These are phyloP conservation scores for Colletotrichum sp. DNA, from an alignment of 2,329 filamentous ascomycete genomes.

Conservation along the genomic window DNA sequence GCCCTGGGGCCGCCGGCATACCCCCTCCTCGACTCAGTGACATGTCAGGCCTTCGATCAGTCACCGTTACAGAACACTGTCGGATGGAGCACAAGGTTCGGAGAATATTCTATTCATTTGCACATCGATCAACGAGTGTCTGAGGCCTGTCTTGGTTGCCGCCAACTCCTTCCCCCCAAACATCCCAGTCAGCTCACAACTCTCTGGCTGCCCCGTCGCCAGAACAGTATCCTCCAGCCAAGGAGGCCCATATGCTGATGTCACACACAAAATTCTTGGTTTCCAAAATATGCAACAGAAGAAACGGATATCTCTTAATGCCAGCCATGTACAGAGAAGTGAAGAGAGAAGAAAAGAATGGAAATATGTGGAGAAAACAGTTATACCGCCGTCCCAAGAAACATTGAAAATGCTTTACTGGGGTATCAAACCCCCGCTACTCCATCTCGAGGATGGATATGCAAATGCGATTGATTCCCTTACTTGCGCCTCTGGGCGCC, in stretches of 20 bases:
- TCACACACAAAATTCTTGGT: background rate
- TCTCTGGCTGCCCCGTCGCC: background rate
- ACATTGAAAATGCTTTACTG: background rate
- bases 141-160: background rate
- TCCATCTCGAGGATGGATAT: background rate
- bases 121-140: background rate
- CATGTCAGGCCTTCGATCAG: background rate
- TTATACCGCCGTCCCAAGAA: background rate
- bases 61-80: background rate
- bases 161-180: background rate
- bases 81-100: background rate
- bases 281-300: background rate
- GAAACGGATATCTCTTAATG: background rate
- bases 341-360: background rate
- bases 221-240: background rate
- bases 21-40: background rate
- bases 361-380: background rate
- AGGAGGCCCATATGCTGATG: background rate
- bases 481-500: constrained; percentile 20
- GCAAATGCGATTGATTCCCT: background rate
- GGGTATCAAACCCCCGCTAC: background rate
- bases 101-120: background rate
- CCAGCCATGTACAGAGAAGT: background rate
- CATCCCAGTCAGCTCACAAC: background rate
- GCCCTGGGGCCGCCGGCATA: background rate